Conservation (phyloP, 345 rosid genomes). For the Triadica sebifera region DNA sequence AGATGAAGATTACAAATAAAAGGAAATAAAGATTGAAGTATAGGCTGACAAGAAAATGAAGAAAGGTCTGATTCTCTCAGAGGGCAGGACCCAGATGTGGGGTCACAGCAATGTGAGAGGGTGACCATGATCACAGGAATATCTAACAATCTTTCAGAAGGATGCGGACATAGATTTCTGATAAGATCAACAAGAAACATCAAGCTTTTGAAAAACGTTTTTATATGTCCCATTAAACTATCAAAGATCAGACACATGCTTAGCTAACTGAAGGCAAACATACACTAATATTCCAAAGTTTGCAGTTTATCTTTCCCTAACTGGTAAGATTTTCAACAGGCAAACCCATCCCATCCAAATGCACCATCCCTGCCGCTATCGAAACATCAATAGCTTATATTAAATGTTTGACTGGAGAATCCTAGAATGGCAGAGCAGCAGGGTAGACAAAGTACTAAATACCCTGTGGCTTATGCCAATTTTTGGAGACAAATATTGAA, state of each 20-base stretch:
- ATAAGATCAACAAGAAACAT: background rate
- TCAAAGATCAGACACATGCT: background rate
- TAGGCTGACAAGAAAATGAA: slow-evolving; percentile 1
- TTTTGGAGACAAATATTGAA: slow-evolving; percentile 4
- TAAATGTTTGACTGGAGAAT: slow-evolving; percentile 1
- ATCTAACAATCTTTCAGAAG: background rate
- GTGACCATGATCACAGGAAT: background rate
- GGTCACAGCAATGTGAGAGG: background rate
- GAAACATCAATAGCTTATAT: background rate
- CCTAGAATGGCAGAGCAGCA: slow-evolving; percentile 3
- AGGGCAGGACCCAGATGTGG: background rate
- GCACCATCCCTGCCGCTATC: slow-evolving; percentile 5
- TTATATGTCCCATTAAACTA: background rate
- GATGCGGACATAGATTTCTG: background rate
- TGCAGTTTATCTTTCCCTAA: background rate
- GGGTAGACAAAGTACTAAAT: background rate
- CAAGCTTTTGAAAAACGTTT: background rate
- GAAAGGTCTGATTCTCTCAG: background rate
- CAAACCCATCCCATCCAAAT: slow-evolving; percentile 8
- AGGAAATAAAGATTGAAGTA: background rate
- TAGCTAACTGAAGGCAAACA: background rate
- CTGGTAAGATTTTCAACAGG: background rate
- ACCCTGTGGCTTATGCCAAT: background rate
- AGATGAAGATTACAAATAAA: background rate
- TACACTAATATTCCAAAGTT: background rate